Evolutionary conservation across 257 asterid genomes (phyloP).

Genomic region (Primulina tabacum): DNA sequence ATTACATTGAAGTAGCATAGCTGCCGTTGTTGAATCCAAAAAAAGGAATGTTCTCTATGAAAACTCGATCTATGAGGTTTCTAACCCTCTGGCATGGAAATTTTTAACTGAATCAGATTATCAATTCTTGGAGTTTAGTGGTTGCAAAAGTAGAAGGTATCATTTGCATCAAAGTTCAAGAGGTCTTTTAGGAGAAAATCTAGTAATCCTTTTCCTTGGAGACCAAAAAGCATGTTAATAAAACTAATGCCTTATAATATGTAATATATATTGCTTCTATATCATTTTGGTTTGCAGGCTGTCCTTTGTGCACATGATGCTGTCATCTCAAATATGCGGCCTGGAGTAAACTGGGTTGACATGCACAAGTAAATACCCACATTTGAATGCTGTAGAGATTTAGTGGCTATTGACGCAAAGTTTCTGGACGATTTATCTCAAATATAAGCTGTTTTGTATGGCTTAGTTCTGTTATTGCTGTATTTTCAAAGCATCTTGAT

Average conservation of each 20-base stretch:
- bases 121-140: conserved; percentile 14
- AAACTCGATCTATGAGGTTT: too few species aligned
- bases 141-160: not conserved
- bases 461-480: not conserved
- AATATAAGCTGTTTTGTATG: too few species aligned
- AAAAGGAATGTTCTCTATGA: too few species aligned
- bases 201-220: conserved; percentile 17
- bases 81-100: too few species aligned
- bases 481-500: too few species aligned
- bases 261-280: conserved; percentile 17
- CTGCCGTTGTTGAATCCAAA: too few species aligned
- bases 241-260: not conserved
- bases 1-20: too few species aligned
- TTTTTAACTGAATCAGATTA: conserved; percentile 1
- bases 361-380: conserved; percentile 78
- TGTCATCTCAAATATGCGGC: conserved; percentile 81
- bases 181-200: conserved; percentile 2
- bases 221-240: not conserved
- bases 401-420: conserved; percentile 8
- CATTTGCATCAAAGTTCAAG: not conserved
- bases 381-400: conserved; percentile 19
- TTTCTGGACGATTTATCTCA: not conserved
- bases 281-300: conserved; percentile 58
- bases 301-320: conserved; percentile 94
- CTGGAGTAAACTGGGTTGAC: conserved; percentile 91